Percentiles rank a stretch among this genome's conserved stretches.
Conservation (phyloP, 495 filamentous ascomycete genomes). For the Bacidia rubella region DNA sequence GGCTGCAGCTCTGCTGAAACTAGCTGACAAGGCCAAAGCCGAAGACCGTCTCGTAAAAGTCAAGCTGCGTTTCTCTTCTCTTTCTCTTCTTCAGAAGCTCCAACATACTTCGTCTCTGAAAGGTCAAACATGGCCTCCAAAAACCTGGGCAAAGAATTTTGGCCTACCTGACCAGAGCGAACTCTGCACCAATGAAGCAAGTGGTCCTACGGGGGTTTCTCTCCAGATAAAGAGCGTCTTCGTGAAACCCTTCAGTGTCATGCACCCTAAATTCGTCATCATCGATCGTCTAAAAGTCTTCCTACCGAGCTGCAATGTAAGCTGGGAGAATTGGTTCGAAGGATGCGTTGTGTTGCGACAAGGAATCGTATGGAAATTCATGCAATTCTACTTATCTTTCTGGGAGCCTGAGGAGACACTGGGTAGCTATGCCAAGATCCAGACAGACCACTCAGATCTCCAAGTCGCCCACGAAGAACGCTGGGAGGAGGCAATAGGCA, state of each 20-base stretch:
- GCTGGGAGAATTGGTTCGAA: conserved; percentile 66
- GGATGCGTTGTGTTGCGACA: conserved; percentile 49
- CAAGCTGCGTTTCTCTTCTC: conserved; percentile 52
- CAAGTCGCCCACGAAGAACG: not conserved
- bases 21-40: conserved; percentile 30
- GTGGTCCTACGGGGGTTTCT: conserved; percentile 33
- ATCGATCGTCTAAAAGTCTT: conserved; percentile 47
- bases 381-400: conserved; percentile 44
- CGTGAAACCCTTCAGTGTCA: conserved; percentile 57
- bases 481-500: too few relatives aligned
- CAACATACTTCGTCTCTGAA: conserved; percentile 43
- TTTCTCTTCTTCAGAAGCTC: conserved; percentile 52
- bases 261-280: conserved; percentile 66
- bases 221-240: conserved; percentile 57
- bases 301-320: conserved; percentile 60
- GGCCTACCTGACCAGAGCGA: conserved; percentile 42
- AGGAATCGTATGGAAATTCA: conserved; percentile 35
- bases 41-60: conserved; percentile 31
- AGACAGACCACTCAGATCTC: too few relatives aligned
- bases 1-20: conserved; percentile 31
- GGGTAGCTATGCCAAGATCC: too few relatives aligned
- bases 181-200: conserved; percentile 19
- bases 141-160: conserved; percentile 39
- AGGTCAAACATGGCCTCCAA: conserved; percentile 44
- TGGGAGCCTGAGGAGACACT: conserved; percentile 31